phyloP scores from a whole-genome alignment of 1,284 basidiomycete genomes.

The Agroathelia rolfsii region DNA sequence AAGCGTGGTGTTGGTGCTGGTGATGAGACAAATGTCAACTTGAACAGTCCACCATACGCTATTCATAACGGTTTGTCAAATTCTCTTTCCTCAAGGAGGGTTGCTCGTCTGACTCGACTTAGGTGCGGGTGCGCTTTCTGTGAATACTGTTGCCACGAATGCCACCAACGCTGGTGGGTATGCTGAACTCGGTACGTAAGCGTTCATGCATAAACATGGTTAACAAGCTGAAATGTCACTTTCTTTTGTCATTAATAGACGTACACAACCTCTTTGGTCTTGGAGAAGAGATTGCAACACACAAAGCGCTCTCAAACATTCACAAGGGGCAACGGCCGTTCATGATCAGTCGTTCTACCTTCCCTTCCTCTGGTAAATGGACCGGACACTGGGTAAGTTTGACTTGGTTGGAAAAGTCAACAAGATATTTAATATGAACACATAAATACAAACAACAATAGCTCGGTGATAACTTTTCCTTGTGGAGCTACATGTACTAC shows the following conservation, averaged over 20 bases:
- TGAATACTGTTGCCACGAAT: conserved; percentile 47
- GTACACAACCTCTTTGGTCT: conserved; percentile 58
- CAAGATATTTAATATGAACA: background rate
- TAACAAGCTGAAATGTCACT: too few species aligned
- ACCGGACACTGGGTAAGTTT: conserved; percentile 45
- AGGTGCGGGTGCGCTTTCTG: conserved; percentile 38
- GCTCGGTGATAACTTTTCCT: conserved; percentile 63
- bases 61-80: conserved; percentile 53
- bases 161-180: conserved; percentile 46
- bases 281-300: conserved; percentile 55
- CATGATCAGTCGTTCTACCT: conserved; percentile 56
- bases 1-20: conserved; percentile 38
- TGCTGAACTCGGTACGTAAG: conserved; percentile 45
- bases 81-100: background rate
- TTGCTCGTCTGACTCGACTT: background rate
- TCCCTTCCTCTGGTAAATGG: conserved; percentile 56
- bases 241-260: too few species aligned
- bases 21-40: conserved; percentile 32
- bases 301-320: conserved; percentile 40
- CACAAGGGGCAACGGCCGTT: conserved; percentile 52
- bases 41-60: conserved; percentile 54
- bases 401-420: conserved; percentile 3
- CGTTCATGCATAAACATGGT: too few species aligned
- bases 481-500: conserved; percentile 52
- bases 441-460: conserved; percentile 15